Conservation (phyloP, 495 filamentous ascomycete species). For the Glutinoglossum americanum region DNA sequence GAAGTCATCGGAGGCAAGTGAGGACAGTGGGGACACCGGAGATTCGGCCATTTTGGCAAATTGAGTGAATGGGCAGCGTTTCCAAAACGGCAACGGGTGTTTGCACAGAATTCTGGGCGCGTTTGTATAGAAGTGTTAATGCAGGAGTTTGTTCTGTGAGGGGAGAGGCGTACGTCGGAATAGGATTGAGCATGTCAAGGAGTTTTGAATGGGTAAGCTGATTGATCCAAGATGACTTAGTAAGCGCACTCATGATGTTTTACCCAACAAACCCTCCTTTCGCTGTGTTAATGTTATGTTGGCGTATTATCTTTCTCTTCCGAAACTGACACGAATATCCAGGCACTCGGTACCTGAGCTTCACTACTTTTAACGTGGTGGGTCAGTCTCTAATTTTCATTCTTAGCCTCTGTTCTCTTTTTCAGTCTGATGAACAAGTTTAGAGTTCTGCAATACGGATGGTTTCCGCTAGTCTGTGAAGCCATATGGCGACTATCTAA, state of each 20-base stretch:
- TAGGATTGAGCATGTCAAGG: neutral
- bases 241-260: neutral
- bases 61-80: neutral
- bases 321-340: neutral
- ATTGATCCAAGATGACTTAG: neutral
- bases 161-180: neutral
- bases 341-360: too few species aligned
- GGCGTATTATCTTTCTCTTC: neutral
- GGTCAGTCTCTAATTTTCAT: neutral
- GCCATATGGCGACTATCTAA: constrained; percentile 27
- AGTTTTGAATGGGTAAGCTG: neutral
- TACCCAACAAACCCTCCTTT: too few species aligned
- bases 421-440: constrained; percentile 21
- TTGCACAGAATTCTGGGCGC: neutral
- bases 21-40: constrained; percentile 15
- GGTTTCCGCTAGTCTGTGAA: constrained; percentile 24
- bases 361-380: neutral
- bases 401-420: neutral
- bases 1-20: constrained; percentile 13
- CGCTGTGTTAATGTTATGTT: too few species aligned
- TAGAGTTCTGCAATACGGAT: constrained; percentile 39
- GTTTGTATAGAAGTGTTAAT: neutral
- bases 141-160: neutral
- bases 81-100: neutral
- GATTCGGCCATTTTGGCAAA: constrained; percentile 12